Conservation (phyloP, 23 red algal genomes). For the Cyanidioschyzon merolae region DNA sequence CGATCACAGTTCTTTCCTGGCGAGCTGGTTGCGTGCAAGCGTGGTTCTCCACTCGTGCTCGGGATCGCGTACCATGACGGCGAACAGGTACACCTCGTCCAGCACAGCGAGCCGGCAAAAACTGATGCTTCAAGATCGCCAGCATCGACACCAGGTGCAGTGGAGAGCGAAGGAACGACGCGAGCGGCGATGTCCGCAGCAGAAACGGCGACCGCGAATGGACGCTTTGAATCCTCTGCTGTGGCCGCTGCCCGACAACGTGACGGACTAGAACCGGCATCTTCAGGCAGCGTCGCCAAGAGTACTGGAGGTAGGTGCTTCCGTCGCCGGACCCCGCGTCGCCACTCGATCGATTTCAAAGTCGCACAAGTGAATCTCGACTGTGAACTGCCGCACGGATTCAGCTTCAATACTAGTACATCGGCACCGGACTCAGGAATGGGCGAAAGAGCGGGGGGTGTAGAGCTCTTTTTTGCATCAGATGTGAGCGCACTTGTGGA, state of each 20-base stretch:
- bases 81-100: neutral
- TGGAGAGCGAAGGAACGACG: neutral
- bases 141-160: neutral
- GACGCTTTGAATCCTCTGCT: neutral
- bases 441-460: neutral
- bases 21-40: constrained; percentile 81
- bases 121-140: too few species aligned
- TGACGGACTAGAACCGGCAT: neutral
- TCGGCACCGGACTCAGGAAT: neutral
- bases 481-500: constrained; percentile 87
- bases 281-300: neutral
- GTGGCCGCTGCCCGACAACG: neutral
- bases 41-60: constrained; percentile 86
- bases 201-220: neutral
- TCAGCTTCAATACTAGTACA: neutral
- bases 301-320: neutral
- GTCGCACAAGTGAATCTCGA: constrained; percentile 7
- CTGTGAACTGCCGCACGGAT: neutral
- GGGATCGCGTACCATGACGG: constrained; percentile 36
- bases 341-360: neutral
- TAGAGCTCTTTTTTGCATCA: constrained; percentile 74
- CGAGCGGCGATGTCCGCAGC: neutral
- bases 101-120: neutral
- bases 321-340: constrained; percentile 1
- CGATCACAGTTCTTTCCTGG: constrained; percentile 57